These are phyloP conservation scores for Podaxis rugospora DNA, from an alignment of 768 basidiomycete species.

Conservation along the genomic window DNA sequence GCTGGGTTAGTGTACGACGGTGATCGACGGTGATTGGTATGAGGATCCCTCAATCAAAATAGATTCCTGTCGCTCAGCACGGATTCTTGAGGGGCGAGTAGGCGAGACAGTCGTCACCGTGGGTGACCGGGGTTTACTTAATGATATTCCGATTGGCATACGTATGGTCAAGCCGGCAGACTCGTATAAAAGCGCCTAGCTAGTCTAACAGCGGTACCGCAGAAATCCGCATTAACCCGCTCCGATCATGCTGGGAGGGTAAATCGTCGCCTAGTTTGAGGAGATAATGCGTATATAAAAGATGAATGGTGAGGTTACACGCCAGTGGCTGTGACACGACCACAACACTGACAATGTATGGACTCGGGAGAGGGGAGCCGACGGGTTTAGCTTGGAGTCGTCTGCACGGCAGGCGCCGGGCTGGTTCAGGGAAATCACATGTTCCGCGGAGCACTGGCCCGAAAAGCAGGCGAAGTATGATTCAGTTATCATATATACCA, in stretches of 20 bases:
- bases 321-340: not conserved
- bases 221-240: slow-evolving; percentile 21
- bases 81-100: not conserved
- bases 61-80: not conserved
- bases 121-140: not conserved
- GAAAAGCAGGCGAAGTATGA: slow-evolving; percentile 21
- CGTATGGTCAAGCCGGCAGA: not conserved
- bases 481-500: slow-evolving; percentile 22
- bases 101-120: not conserved
- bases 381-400: slow-evolving; percentile 23
- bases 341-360: not conserved
- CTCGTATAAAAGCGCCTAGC: not conserved
- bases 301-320: not conserved
- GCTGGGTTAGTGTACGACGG: slow-evolving; percentile 90
- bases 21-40: slow-evolving; percentile 60
- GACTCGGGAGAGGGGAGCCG: slow-evolving; percentile 23
- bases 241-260: not conserved
- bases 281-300: slow-evolving; percentile 10
- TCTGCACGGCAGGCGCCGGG: slow-evolving; percentile 17
- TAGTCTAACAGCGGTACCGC: slow-evolving; percentile 12
- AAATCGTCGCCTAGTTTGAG: not conserved
- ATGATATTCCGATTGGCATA: not conserved
- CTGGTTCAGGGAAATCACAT: slow-evolving; percentile 43
- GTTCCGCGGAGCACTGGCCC: slow-evolving; percentile 21
- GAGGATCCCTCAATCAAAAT: not conserved